phyloP scores from a whole-genome alignment of 768 basidiomycete genomes.

The Boletus vermiculosoides region DNA sequence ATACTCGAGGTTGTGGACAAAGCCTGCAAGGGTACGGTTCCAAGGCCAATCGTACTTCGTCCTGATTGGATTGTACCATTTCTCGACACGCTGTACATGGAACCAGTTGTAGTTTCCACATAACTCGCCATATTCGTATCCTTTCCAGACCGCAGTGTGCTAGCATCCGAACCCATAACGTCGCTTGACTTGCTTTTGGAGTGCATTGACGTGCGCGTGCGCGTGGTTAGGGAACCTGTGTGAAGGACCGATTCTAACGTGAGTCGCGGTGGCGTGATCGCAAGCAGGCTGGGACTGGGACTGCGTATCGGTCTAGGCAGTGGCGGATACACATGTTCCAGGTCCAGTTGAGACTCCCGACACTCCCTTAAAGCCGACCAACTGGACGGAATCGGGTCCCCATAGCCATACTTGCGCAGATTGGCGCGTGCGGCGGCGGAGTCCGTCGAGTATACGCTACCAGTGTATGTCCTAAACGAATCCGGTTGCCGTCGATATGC shows the following conservation, averaged over 20 bases:
- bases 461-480: conserved; percentile 13
- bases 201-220: not conserved
- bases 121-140: not conserved
- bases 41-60: not conserved
- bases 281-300: not conserved
- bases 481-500: not conserved
- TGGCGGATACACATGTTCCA: conserved; percentile 1
- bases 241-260: conserved; percentile 3
- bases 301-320: not conserved
- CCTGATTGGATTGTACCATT: conserved; percentile 10
- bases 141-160: not conserved
- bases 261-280: conserved; percentile 8
- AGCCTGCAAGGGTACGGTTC: not conserved
- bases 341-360: conserved; percentile 19
- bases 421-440: conserved; percentile 24
- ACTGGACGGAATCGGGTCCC: conserved; percentile 20
- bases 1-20: conserved; percentile 15
- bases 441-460: conserved; percentile 28
- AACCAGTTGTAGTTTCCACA: not conserved
- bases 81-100: conserved; percentile 10
- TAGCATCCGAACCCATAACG: not conserved
- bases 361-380: conserved; percentile 19
- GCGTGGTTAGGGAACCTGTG: conserved; percentile 2
- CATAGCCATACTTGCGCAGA: conserved; percentile 25
- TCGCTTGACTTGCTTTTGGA: conserved; percentile 8